Evolutionary conservation across 371 early-diverging fungal genomes (phyloP), one percentile per base, ranked within the genome.

Genomic region (Mortierella sp.): DNA sequence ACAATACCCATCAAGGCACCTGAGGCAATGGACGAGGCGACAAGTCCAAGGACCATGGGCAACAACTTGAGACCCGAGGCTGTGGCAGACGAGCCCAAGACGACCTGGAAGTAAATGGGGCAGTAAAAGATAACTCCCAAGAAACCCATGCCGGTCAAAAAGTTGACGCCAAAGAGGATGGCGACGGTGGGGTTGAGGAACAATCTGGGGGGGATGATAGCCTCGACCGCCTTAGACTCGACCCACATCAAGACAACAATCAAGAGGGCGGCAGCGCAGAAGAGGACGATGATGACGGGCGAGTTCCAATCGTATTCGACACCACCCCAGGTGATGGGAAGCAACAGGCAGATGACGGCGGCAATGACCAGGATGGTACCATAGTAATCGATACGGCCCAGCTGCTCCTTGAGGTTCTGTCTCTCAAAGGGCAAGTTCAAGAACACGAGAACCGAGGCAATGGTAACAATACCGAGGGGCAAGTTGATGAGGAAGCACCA

Each of bases 101-200:
- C 95, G 49, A 96, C 92, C 78, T 95, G 96, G 88, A 95, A 96
- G 88, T 94, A 97, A 12, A 96, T 88, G 14, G 97, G 97, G 0
- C 95, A 79, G 71, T 92, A 94, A 77, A 91, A 94, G 56, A 94
- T 86, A 8, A 89, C 78, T 3, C 85, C 83, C 72, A 91, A 89
- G 87, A 93, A 92, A 21, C 81, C 87, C 70, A 91, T 85, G n/a
- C 94, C 93, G 46, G 90, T 88, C 63, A 90, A 90, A 71, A 93
- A 90, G 68, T 90, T 90, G 29, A 89, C 84, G 14, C 86, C 63
- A 72, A 90, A 78, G 79, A 91, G 84, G 51, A 90, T 77, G 5
- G 89, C 54, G 3, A 91, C 87, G 7, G 90, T 92, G 73, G 87
- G 88, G 72, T 87, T 82, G 43, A 72, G 71, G 75, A 95, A 90